Evolutionary conservation across 495 filamentous ascomycete genomes (phyloP), one percentile per base, ranked within the genome.

Genomic region (Penicillium paradoxum): DNA sequence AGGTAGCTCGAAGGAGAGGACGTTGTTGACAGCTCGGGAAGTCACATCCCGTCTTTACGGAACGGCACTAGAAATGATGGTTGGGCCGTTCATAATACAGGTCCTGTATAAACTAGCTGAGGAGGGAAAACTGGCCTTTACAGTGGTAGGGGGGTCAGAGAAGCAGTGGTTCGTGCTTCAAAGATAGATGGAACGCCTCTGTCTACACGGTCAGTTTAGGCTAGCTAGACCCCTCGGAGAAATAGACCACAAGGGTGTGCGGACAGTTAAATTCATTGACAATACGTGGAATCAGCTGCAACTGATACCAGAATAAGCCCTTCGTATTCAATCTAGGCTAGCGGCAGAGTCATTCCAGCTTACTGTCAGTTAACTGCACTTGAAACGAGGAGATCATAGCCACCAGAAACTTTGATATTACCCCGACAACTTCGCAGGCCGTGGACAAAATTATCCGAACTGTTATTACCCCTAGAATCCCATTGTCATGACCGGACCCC

Each of bases 121-220:
- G n/a, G 14, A 36, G 33, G 33, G 33, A 36, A n/a, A 36, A 36
- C 33, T 36, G 33, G 33, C 4, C 33, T 36, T 36, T 6, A 36
- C 33, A n/a, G 33, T 7, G 33, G 33, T 36, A 36, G 14, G 33
- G n/a, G 33, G 33, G n/a, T n/a, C 33, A 36, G 33, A 36, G 33
- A 36, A 36, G 33, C n/a, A 36, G 33, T 36, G 33, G 33, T 36
- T 36, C 17, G 33, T 25, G 49, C 15, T 57, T 57, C 27, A 19
- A 57, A 36, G 33, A 7, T 36, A 36, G 5, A 36, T 36, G n/a
- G 33, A 17, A 36, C n/a, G 33, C 14, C 33, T 36, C n/a, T 36
- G 33, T 7, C 33, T 36, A n/a, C 17, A 36, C 17, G 2, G n/a
- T 36, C n/a, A 36, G 17, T 17, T 36, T 17, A n/a, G 33, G 33